Evolutionary conservation across 2,329 filamentous ascomycete genomes (phyloP).

Genomic region (Talaromyces sp.): DNA sequence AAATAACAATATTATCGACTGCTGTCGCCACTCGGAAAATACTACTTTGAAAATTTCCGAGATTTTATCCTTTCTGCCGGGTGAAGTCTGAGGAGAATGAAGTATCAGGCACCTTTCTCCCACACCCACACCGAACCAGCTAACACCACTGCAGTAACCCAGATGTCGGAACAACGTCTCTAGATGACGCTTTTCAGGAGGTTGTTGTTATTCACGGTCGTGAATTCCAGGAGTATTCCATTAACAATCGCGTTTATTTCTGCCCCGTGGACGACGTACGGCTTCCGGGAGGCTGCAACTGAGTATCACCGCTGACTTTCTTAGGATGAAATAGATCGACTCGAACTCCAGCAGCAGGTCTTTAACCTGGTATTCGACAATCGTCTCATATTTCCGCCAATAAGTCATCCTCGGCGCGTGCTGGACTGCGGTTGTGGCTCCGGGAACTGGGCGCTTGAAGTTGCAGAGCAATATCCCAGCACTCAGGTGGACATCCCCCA

Average conservation of each 20-base stretch:
- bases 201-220: slow-evolving; percentile 58
- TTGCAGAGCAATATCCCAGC: slow-evolving; percentile 58
- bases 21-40: not conserved
- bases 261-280: slow-evolving; percentile 66
- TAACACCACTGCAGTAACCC: slow-evolving; percentile 34
- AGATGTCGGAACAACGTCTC: slow-evolving; percentile 41
- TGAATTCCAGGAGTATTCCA: slow-evolving; percentile 62
- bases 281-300: not conserved
- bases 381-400: slow-evolving; percentile 64
- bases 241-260: slow-evolving; percentile 62
- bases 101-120: slow-evolving; percentile 22
- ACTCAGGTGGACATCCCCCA: slow-evolving; percentile 53
- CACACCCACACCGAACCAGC: slow-evolving; percentile 7
- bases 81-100: not conserved
- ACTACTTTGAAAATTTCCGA: not conserved
- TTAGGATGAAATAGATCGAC: slow-evolving; percentile 63
- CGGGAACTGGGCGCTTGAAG: slow-evolving; percentile 65
- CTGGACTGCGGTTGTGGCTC: slow-evolving; percentile 70
- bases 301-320: slow-evolving; percentile 9
- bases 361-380: slow-evolving; percentile 61
- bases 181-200: slow-evolving; percentile 57
- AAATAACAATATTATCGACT: not conserved
- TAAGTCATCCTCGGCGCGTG: slow-evolving; percentile 53
- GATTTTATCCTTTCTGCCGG: not conserved
- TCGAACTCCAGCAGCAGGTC: slow-evolving; percentile 59